Evolutionary conservation across 768 basidiomycete species (phyloP).

Genomic region (Leccinellum albellum): DNA sequence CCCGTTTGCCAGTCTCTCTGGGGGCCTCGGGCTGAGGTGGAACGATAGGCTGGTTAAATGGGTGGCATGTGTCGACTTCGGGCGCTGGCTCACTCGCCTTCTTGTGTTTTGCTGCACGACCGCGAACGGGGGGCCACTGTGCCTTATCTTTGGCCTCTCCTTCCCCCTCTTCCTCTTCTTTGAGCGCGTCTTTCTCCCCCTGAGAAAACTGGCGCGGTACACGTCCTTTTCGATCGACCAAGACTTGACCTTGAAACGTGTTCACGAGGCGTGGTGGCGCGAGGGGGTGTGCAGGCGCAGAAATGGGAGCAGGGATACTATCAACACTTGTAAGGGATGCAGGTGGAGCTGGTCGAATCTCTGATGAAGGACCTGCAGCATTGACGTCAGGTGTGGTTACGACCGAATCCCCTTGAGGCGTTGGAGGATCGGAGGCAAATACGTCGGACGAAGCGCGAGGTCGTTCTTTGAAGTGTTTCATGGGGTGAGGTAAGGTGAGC

Average conservation of each 20-base stretch:
- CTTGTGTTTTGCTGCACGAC: background rate
- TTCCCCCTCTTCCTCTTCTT: background rate
- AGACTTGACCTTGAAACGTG: conserved; percentile 12
- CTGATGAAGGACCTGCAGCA: background rate
- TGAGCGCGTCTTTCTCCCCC: background rate
- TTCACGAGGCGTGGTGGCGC: conserved; percentile 23
- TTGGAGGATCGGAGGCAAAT: conserved; percentile 17
- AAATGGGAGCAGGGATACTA: background rate
- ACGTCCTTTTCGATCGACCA: conserved; percentile 19
- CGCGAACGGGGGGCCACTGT: conserved; percentile 17
- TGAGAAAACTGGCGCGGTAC: conserved; percentile 6
- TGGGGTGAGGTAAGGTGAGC: background rate
- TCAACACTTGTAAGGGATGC: background rate
- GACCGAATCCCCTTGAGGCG: conserved; percentile 3
- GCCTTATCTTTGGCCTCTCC: background rate
- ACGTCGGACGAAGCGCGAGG: conserved; percentile 6
- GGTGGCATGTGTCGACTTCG: conserved; percentile 1
- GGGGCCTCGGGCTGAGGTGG: background rate
- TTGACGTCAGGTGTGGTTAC: background rate
- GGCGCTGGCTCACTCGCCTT: background rate
- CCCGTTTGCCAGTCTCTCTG: background rate
- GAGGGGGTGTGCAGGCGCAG: background rate
- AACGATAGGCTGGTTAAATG: conserved; percentile 12
- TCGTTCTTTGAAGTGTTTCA: conserved; percentile 11
- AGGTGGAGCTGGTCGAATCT: background rate